Evolutionary conservation across 805 yeast species (phyloP).

Genomic region (Suhomyces pyralidae): DNA sequence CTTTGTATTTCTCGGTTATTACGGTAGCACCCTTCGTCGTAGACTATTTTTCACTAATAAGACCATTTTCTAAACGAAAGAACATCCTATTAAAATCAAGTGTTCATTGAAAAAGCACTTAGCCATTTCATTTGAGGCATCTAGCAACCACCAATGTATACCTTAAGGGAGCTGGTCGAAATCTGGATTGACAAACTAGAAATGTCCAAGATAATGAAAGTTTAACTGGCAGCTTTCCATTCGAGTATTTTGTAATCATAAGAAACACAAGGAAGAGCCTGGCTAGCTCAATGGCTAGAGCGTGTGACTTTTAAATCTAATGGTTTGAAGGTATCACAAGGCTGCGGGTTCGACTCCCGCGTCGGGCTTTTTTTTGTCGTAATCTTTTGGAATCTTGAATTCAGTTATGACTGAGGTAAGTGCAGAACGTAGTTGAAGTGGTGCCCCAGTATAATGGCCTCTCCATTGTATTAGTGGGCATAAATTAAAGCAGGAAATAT

Average conservation of each 20-base stretch:
- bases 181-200: too few species aligned
- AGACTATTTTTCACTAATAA: not conserved
- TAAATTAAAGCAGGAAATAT: too few species aligned
- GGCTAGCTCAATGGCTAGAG: conserved; percentile 5
- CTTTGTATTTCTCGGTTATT: not conserved
- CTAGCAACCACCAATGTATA: too few species aligned
- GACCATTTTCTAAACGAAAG: too few species aligned
- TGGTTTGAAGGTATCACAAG: not conserved
- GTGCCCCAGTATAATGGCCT: not conserved
- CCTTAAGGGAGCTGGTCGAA: too few species aligned
- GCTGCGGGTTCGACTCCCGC: conserved; percentile 5
- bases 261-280: not conserved
- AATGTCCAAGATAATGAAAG: too few species aligned
- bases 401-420: too few species aligned
- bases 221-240: too few species aligned
- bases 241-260: too few species aligned
- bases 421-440: not conserved
- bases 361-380: not conserved
- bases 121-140: too few species aligned
- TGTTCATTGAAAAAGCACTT: too few species aligned
- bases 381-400: too few species aligned
- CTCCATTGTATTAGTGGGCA: not conserved
- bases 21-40: not conserved
- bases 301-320: not conserved
- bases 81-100: not conserved